Evolutionary conservation across 2,329 filamentous ascomycete species (phyloP), one percentile per base, ranked within the genome.

Genomic region (Fusarium anthophilum): DNA sequence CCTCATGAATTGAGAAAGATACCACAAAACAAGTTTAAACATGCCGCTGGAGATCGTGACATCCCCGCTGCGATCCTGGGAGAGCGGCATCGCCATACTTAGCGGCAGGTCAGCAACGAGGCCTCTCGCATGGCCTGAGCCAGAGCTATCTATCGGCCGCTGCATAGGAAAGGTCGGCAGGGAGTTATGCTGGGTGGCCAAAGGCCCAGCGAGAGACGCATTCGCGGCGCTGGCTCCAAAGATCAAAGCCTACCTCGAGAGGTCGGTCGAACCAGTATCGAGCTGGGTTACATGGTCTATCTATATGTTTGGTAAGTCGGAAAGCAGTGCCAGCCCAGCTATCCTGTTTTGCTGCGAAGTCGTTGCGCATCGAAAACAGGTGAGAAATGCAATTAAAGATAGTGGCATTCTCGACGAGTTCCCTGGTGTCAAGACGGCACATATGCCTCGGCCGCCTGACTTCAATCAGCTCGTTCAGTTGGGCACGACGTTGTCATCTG

Each of bases 401-500:
- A 50, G 47, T 3, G 47, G 47, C 28, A 30, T 50, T 50, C 47
- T 50, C 10, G 22, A 50, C 3, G 28, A 50, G 20, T 50, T 30
- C 20, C 47, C 47, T 0, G 28, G 47, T 30, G 20, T 50, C 2
- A 50, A 50, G 47, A 50, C 28, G 14, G 47, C 47, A n/a, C 47
- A 50, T 0, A 50, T 50, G 47, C 7, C 28, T 30, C 26, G 47
- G n/a, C 47, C 47, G 5, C 47, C 47, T 1, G 47, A 50, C 28
- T 50, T 50, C 14, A 30, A 50, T n/a, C 47, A 50, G 47, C 47
- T 50, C 10, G 47, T 30, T 30, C 47, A 50, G 20, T 30, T 50
- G 10, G 47, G 32, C 6, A 35, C 32, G 6, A 1, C 1, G 1
- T 35, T 35, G 14, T 6, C 5, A 9, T 50, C 3, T n/a, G 14